Evolutionary conservation across 1,284 basidiomycete species (phyloP).

Genomic region (Ustilago sp.): DNA sequence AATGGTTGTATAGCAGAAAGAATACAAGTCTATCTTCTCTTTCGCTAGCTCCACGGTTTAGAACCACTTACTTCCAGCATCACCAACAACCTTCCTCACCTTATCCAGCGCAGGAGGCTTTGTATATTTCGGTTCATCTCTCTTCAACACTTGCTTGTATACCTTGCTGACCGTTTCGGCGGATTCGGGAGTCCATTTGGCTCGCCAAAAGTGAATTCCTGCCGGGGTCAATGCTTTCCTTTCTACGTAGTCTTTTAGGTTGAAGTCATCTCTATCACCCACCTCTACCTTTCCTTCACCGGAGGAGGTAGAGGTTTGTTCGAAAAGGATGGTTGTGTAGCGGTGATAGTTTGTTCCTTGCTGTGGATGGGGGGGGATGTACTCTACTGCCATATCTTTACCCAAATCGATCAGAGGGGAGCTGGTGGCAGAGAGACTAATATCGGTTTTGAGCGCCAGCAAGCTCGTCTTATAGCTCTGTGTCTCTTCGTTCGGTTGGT

Average conservation of each 20-base stretch:
- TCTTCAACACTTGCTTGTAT: constrained; percentile 75
- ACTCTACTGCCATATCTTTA: constrained; percentile 74
- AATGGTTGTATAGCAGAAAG: no score
- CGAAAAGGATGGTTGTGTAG: constrained; percentile 81
- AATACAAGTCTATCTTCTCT: no score
- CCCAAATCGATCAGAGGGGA: constrained; percentile 73
- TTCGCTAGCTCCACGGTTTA: neutral
- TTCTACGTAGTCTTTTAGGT: constrained; percentile 76
- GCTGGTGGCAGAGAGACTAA: constrained; percentile 51
- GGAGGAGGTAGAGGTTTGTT: constrained; percentile 72
- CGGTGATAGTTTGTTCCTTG: constrained; percentile 86
- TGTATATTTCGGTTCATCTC: constrained; percentile 16
- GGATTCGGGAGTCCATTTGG: constrained; percentile 74
- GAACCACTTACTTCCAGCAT: constrained; percentile 42
- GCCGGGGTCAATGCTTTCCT: constrained; percentile 74
- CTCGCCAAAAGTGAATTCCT: constrained; percentile 85
- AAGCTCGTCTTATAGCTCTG: constrained; percentile 79
- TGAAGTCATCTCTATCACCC: constrained; percentile 74
- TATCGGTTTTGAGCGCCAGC: constrained; percentile 84
- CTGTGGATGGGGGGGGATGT: constrained; percentile 88
- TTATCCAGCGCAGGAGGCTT: constrained; percentile 27
- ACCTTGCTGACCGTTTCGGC: constrained; percentile 77
- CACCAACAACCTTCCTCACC: constrained; percentile 39
- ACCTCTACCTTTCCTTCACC: neutral
- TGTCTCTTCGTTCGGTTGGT: constrained; percentile 80